Percentiles rank a stretch among this genome's conserved stretches.
These are phyloP conservation scores for Flaveria sonorensis DNA, from an alignment of 129 eudicot species.

Conservation along the genomic window DNA sequence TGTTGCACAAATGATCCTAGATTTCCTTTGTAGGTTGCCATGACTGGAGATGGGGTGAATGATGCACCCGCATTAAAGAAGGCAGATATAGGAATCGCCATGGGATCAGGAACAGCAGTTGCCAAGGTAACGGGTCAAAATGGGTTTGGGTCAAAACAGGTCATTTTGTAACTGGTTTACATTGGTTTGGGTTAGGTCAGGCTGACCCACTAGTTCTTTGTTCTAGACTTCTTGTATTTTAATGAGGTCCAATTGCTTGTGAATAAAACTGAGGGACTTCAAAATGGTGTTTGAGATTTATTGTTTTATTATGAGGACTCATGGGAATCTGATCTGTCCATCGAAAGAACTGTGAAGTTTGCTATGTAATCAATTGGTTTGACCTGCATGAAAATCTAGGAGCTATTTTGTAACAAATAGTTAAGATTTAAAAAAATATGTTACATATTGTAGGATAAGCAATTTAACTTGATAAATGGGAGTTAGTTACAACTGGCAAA, in stretches of 20 bases:
- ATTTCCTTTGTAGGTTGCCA: constrained; percentile 68
- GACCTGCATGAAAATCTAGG: not conserved
- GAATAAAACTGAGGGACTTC: too few species aligned
- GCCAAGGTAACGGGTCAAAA: constrained; percentile 64
- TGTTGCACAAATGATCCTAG: constrained; percentile 18
- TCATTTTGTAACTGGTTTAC: constrained; percentile 7
- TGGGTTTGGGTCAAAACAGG: constrained; percentile 6
- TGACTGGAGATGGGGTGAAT: constrained; percentile 99
- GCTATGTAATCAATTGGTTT: not conserved
- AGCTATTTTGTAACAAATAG: not conserved
- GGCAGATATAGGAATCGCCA: constrained; percentile 98
- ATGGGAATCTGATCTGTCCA: not conserved
- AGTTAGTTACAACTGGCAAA: not conserved
- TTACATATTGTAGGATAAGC: not conserved
- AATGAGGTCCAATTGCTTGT: not conserved
- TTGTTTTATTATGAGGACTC: not conserved
- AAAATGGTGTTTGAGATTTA: too few species aligned
- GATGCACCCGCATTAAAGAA: constrained; percentile 99
- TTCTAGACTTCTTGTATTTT: not conserved
- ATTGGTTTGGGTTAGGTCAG: not conserved
- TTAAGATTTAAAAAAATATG: not conserved
- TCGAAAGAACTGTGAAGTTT: not conserved
- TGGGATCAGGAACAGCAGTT: constrained; percentile 99
- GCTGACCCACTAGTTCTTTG: not conserved
- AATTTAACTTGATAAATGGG: not conserved